A percentile compares a stretch with the other conserved stretches of the same genome.
phyloP scores from a whole-genome alignment of 2,329 filamentous ascomycete species.

The Cladosporium sp. region DNA sequence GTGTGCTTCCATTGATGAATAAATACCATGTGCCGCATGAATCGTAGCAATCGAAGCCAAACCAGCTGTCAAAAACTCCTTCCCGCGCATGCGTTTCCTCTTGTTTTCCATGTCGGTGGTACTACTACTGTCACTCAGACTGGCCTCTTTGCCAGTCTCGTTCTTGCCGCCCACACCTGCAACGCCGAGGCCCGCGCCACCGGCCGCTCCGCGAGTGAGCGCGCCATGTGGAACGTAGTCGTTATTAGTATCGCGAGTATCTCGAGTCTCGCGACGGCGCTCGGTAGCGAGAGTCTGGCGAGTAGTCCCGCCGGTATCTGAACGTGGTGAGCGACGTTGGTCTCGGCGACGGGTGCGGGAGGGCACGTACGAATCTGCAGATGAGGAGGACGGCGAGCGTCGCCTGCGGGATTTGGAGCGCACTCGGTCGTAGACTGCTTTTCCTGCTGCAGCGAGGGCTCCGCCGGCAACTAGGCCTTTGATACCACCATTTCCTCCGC shows the following conservation, averaged over 20 bases:
- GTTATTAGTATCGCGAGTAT: conserved; percentile 33
- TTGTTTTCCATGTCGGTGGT: conserved; percentile 56
- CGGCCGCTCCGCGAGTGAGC: conserved; percentile 37
- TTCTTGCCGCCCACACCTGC: conserved; percentile 18
- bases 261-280: conserved; percentile 26
- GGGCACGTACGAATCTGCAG: conserved; percentile 50
- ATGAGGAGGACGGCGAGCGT: conserved; percentile 42
- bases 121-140: conserved; percentile 32
- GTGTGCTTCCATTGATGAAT: conserved; percentile 60
- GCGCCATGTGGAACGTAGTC: conserved; percentile 40
- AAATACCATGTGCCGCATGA: conserved; percentile 63
- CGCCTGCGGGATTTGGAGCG: conserved; percentile 50
- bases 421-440: conserved; percentile 52
- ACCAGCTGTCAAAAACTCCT: conserved; percentile 62
- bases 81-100: conserved; percentile 61
- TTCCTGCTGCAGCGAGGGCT: conserved; percentile 47
- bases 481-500: conserved; percentile 42
- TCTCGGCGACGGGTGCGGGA: conserved; percentile 43
- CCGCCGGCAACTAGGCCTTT: conserved; percentile 47
- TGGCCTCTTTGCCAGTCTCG: conserved; percentile 16
- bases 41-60: conserved; percentile 66
- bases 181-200: conserved; percentile 34
- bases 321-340: conserved; percentile 34
- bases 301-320: conserved; percentile 37
- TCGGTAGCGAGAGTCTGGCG: conserved; percentile 31